Evolutionary conservation across 208 protist species (phyloP).

Genomic region (Leishmania braziliensis): DNA sequence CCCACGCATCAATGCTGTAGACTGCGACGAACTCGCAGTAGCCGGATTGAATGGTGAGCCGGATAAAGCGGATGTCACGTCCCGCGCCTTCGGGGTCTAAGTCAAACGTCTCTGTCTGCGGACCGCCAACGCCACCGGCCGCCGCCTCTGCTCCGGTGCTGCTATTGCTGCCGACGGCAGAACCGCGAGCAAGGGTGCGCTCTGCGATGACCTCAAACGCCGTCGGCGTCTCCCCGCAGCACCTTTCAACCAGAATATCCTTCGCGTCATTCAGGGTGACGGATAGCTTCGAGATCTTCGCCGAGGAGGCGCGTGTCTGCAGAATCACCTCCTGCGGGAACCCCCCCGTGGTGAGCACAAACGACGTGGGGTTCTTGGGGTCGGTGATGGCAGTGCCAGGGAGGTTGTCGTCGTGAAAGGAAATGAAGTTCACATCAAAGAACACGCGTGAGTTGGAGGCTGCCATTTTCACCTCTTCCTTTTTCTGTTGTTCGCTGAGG

Average conservation of each 20-base stretch:
- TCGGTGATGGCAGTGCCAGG: constrained; percentile 54
- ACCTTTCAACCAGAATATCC: constrained; percentile 64
- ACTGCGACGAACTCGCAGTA: constrained; percentile 86
- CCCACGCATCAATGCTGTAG: constrained; percentile 60
- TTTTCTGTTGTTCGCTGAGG: background rate
- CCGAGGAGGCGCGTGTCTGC: constrained; percentile 56
- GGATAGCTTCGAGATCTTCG: constrained; percentile 51
- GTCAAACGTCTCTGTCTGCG: constrained; percentile 67
- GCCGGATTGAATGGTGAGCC: constrained; percentile 67
- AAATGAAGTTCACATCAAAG: constrained; percentile 70
- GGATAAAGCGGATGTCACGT: constrained; percentile 54
- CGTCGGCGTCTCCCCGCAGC: constrained; percentile 20
- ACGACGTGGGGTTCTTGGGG: constrained; percentile 45
- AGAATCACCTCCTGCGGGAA: constrained; percentile 87
- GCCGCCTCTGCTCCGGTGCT: background rate
- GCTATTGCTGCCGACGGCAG: constrained; percentile 5
- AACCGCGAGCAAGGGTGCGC: constrained; percentile 51
- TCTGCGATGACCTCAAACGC: constrained; percentile 57
- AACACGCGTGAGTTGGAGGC: constrained; percentile 28
- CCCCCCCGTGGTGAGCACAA: constrained; percentile 81
- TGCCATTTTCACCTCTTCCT: constrained; percentile 13
- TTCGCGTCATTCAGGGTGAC: constrained; percentile 79
- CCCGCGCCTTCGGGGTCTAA: constrained; percentile 61
- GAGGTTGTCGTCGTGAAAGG: constrained; percentile 75
- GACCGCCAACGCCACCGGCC: background rate